These are phyloP conservation scores for Herpetomonas tarakana DNA, from an alignment of 208 protist species.

Conservation along the genomic window DNA sequence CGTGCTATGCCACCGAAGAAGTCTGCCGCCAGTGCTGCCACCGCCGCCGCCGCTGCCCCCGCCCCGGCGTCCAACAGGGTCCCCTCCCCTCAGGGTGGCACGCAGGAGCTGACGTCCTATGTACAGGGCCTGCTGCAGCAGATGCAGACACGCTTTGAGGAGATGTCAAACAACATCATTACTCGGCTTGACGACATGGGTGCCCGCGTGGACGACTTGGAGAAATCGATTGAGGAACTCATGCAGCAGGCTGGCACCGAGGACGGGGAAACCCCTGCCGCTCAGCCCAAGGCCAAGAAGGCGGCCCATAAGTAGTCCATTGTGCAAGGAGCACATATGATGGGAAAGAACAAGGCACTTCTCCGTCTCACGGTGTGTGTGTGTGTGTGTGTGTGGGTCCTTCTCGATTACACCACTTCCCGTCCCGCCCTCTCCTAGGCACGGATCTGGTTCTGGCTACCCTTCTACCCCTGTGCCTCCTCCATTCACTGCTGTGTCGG, in stretches of 20 bases:
- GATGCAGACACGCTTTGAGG: constrained; percentile 95
- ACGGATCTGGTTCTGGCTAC: too few species aligned
- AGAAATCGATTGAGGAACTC: constrained; percentile 92
- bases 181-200: constrained; percentile 94
- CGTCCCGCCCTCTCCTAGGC: too few species aligned
- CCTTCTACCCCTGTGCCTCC: too few species aligned
- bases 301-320: too few species aligned
- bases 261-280: constrained; percentile 44
- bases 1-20: constrained; percentile 19
- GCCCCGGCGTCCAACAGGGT: not conserved
- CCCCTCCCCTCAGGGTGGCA: constrained; percentile 30
- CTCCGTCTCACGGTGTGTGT: too few species aligned
- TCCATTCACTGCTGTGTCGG: too few species aligned
- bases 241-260: constrained; percentile 93
- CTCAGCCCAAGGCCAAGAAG: constrained; percentile 17
- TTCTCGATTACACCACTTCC: too few species aligned
- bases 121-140: constrained; percentile 94
- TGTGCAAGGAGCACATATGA: not conserved
- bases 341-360: not conserved
- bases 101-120: constrained; percentile 91
- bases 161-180: constrained; percentile 94
- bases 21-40: constrained; percentile 5
- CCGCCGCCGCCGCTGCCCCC: constrained; percentile 3
- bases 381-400: too few species aligned
- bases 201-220: constrained; percentile 90